Base-by-base conservation (phyloP, 441 rosid genomes). In the Populus hybrid region DNA sequence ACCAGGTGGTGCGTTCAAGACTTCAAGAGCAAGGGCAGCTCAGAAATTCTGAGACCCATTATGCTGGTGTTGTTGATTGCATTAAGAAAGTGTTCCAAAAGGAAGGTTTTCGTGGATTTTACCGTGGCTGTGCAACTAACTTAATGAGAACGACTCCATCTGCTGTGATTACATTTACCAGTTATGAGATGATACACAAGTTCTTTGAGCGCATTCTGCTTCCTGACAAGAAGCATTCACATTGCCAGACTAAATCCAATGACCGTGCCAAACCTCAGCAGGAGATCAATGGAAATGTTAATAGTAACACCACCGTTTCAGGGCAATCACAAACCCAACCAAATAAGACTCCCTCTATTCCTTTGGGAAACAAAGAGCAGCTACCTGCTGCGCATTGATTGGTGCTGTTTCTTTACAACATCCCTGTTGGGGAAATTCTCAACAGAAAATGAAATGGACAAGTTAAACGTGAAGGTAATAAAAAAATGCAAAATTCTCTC, bases 11-110 rank as follows among this genome's bases (percentile, higher is more conserved):
- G n/a, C 92, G 99, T 7, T 92, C 99, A 30, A 91, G 94, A 82
- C 97, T 96, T 78, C 99, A 96, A 87, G 99, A 96, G 86, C 99
- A 95, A 85, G 97, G 99, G 57, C 98, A 85, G 36, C 84, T 78
- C 72, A 86, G 93, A 81, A 87, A 84, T 42, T 65, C 83, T 3
- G 87, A 77, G 78, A 77, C 83, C 32, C 88, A 83, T 57, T 94
- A 93, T 78, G 73, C 35, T 2, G 98, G 99, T 21, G 93, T 93
- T 1, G 30, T 88, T 71, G 99, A 94, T 82, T 96, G 98, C 75
- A 69, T 93, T 40, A 92, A 84, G 87, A 90, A 92, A 81, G 97
- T 96, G 66, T 87, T 89, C 73, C 81, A 10, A 53, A 91, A 88
- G 82, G 95, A 94, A 77, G 97, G 98, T 71, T 35, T 92, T 28